Percentiles rank a stretch among this genome's conserved stretches.
phyloP scores from a whole-genome alignment of 192 early-diverging fungal genomes.

The Coemansia sp. region DNA sequence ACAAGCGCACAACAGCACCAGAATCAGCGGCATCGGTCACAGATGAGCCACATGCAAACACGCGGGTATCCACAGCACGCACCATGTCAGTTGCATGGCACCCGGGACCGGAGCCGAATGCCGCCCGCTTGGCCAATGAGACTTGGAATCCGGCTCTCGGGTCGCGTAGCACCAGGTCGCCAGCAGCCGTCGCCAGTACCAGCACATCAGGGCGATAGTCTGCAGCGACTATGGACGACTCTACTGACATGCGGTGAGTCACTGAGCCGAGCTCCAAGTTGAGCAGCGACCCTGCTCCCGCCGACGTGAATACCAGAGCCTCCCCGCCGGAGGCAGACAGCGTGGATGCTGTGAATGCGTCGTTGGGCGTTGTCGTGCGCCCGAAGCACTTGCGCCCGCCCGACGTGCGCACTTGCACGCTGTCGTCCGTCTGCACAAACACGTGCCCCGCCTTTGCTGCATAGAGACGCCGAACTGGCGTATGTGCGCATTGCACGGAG shows the following conservation, averaged over 20 bases:
- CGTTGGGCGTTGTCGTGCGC: conserved; percentile 54
- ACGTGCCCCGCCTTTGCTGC: conserved; percentile 50
- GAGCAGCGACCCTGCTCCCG: conserved; percentile 36
- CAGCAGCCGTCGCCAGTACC: conserved; percentile 21
- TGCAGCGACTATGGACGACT: conserved; percentile 15
- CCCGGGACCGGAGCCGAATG: conserved; percentile 10
- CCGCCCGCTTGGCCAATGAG: neutral
- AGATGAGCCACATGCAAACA: conserved; percentile 22
- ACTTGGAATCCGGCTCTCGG: conserved; percentile 11
- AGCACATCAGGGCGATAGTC: neutral
- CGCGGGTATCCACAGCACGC: neutral
- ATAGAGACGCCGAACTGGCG: conserved; percentile 65
- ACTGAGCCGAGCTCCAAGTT: conserved; percentile 18
- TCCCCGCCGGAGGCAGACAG: conserved; percentile 33
- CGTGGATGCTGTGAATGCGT: conserved; percentile 32
- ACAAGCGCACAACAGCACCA: conserved; percentile 15
- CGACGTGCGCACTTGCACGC: conserved; percentile 62
- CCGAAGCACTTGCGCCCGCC: conserved; percentile 49
- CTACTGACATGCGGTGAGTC: conserved; percentile 14
- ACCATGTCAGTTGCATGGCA: conserved; percentile 30
- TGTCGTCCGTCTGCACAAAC: conserved; percentile 63
- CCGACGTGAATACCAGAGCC: conserved; percentile 37
- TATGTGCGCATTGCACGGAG: conserved; percentile 63
- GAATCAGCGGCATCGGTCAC: neutral
- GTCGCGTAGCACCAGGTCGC: conserved; percentile 33